phyloP scores from a whole-genome alignment of 2,329 filamentous ascomycete species.

The Orbilia quercus region DNA sequence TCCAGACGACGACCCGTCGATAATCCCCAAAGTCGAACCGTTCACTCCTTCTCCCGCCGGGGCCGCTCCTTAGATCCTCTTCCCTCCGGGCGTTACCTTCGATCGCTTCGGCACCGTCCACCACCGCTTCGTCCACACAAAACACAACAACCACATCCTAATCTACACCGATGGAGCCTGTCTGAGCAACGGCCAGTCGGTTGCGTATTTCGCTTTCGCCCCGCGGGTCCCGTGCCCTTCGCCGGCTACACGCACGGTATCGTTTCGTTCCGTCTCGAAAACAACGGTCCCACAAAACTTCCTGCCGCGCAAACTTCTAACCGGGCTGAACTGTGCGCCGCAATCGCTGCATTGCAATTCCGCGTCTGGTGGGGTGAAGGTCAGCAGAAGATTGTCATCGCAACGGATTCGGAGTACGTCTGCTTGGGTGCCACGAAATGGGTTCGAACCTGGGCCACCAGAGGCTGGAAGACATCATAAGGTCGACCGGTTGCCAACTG shows the following conservation, averaged over 20 bases:
- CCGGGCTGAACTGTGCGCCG: conserved; percentile 70
- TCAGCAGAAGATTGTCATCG: conserved; percentile 66
- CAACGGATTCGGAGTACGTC: conserved; percentile 69
- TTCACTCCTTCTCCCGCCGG: conserved; percentile 16
- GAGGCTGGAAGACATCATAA: conserved; percentile 64
- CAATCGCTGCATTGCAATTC: conserved; percentile 67
- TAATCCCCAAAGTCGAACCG: not conserved
- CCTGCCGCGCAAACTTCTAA: conserved; percentile 66
- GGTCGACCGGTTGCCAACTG: conserved; percentile 65
- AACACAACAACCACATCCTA: conserved; percentile 62
- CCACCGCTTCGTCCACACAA: conserved; percentile 59
- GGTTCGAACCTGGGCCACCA: conserved; percentile 65
- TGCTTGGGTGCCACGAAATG: conserved; percentile 65
- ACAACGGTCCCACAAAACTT: conserved; percentile 64
- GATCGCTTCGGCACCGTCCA: not conserved
- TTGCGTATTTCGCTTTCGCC: conserved; percentile 51
- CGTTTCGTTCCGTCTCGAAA: conserved; percentile 64
- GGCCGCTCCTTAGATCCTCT: conserved; percentile 25
- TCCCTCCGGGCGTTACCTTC: conserved; percentile 8
- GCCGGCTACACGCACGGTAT: conserved; percentile 33
- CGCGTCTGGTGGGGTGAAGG: conserved; percentile 65
- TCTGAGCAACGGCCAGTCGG: conserved; percentile 63
- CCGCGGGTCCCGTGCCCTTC: not conserved
- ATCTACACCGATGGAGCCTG: conserved; percentile 67
- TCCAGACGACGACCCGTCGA: not conserved